A percentile compares a stretch with the other conserved stretches of the same genome.
These are phyloP conservation scores for Bolboschoenoplectus hybrid DNA, from an alignment of 202 grass and related monocot genomes.

Conservation along the genomic window DNA sequence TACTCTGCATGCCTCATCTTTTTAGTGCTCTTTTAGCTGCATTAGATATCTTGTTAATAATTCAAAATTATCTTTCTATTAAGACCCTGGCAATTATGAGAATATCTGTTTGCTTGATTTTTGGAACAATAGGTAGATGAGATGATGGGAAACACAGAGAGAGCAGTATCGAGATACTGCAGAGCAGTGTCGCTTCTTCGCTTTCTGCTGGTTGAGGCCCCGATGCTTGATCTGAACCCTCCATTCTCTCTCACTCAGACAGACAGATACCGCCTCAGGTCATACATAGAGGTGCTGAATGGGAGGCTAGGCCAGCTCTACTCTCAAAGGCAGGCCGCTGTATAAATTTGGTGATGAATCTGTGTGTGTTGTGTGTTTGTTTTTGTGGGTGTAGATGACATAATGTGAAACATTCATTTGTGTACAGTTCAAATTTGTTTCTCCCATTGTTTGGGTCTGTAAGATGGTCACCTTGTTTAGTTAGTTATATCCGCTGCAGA, in stretches of 20 bases:
- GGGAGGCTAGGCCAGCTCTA: conserved; percentile 54
- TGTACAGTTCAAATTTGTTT: conserved; percentile 43
- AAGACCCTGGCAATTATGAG: not conserved
- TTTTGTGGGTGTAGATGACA: not conserved
- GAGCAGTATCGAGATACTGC: conserved; percentile 58
- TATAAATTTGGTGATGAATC: not conserved
- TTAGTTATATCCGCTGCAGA: conserved; percentile 21
- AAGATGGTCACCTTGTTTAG: not conserved
- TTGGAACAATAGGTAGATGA: conserved; percentile 72
- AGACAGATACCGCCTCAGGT: conserved; percentile 64
- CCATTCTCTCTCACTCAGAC: conserved; percentile 71
- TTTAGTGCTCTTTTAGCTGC: not conserved
- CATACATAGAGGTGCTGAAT: conserved; percentile 84
- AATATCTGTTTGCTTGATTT: conserved; percentile 5
- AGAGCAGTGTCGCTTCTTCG: conserved; percentile 69
- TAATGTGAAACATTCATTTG: conserved; percentile 34
- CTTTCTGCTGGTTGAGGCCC: conserved; percentile 84
- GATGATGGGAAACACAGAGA: conserved; percentile 67
- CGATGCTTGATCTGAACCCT: conserved; percentile 67
- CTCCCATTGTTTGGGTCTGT: conserved; percentile 32
- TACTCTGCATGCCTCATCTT: not conserved
- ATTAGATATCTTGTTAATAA: conserved; percentile 14
- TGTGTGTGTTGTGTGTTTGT: conserved; percentile 1
- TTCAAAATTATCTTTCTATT: no score
- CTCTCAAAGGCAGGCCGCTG: conserved; percentile 45